phyloP scores from a whole-genome alignment of 495 filamentous ascomycete genomes.

The Daldinia bambusicola region DNA sequence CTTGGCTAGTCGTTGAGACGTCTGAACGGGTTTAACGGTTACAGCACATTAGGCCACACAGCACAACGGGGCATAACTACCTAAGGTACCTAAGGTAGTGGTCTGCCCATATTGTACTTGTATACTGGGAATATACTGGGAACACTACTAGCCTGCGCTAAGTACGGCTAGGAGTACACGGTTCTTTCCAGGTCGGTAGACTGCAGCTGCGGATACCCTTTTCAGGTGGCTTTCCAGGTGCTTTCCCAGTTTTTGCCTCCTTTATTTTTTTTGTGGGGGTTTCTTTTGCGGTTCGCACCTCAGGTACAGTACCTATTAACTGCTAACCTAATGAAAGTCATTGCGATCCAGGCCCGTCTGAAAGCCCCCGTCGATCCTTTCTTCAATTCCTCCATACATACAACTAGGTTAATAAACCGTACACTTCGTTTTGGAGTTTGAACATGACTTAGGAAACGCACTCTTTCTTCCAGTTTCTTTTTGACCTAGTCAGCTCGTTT shows the following conservation, averaged over 20 bases:
- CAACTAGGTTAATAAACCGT: too few relatives aligned
- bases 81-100: background rate
- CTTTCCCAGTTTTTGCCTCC: constrained; percentile 22
- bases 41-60: too few relatives aligned
- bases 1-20: background rate
- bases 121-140: too few relatives aligned
- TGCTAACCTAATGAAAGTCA: constrained; percentile 14
- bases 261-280: constrained; percentile 37
- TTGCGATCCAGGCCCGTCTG: constrained; percentile 26
- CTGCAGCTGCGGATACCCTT: too few relatives aligned
- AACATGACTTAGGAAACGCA: constrained; percentile 29
- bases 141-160: too few relatives aligned
- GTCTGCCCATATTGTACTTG: background rate
- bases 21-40: background rate
- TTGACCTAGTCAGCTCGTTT: background rate
- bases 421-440: constrained; percentile 15
- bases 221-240: too few relatives aligned
- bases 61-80: background rate
- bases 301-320: too few relatives aligned
- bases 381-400: constrained; percentile 5
- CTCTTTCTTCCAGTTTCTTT: constrained; percentile 27
- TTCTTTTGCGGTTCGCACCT: background rate
- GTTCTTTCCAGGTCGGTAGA: background rate
- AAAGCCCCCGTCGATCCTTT: constrained; percentile 36
- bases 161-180: background rate